Evolutionary conservation across 257 asterid genomes (phyloP), one percentile per base, ranked within the genome.

Genomic region (Fraxinus quadrangulata): DNA sequence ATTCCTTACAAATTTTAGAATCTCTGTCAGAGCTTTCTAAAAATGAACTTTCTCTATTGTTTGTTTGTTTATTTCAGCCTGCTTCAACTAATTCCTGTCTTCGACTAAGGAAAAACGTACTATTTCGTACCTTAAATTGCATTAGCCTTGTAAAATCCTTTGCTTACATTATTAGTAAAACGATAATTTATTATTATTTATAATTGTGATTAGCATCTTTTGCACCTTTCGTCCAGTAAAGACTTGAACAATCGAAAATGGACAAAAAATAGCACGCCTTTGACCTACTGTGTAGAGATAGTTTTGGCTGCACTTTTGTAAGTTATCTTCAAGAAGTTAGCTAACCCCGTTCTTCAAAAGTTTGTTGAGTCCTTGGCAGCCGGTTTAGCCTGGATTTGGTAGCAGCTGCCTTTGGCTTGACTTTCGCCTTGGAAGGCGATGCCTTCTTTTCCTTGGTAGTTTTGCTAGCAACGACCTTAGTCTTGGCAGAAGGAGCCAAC

Each of bases 291-390:
- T n/a, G n/a, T n/a, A 40, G 49, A 81, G 59, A 59, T 81, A 54
- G 74, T 81, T 75, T 72, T 81, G 75, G 26, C 78, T 68, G 79
- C 81, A 26, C 79, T 77, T 73, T 61, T 81, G 76, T 74, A 81
- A 70, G 81, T 81, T 24, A 13, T 77, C 26, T 69, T 73, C 17
- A 82, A 81, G 63, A 81, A 77, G 68, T 56, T 81, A 69, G 85
- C 77, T 63, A 37, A 66, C 70, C 85, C 82, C 11, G 31, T 73
- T 26, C 56, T 81, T 34, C 71, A 77, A 33, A 34, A 49, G 67
- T 72, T 81, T 67, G 66, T 63, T 11, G 68, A 67, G 54, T 73
- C 9, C 51, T 37, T 47, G 75, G 76, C 56, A 34, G 81, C 82
- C 0, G 84, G 39, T 67, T 84, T 85, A 0, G 87, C n/a, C n/a